These are phyloP conservation scores for Paraphaeosphaeria minitans DNA, from an alignment of 2,329 filamentous ascomycete species.

Conservation along the genomic window DNA sequence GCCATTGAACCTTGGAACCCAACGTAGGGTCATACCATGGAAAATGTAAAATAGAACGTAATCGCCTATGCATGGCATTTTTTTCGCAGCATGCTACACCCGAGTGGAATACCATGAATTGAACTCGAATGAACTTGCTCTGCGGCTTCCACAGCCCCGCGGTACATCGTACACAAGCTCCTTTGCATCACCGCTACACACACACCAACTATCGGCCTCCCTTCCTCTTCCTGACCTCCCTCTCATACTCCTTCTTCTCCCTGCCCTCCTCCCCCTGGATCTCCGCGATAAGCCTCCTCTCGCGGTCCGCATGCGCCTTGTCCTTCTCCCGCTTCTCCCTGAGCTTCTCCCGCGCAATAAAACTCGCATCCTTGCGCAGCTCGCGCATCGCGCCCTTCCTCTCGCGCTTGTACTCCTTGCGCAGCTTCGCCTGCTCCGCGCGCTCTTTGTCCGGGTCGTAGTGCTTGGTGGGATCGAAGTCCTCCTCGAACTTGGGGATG, in stretches of 20 bases:
- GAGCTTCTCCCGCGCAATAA: conserved; percentile 88
- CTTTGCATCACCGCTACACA: neutral
- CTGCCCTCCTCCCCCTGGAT: conserved; percentile 92
- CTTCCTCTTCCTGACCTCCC: conserved; percentile 78
- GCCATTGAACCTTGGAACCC: neutral
- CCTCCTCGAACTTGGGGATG: conserved; percentile 94
- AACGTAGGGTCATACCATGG: neutral
- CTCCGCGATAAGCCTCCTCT: conserved; percentile 86
- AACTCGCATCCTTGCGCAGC: conserved; percentile 91
- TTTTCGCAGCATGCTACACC: neutral
- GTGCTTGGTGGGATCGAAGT: conserved; percentile 92
- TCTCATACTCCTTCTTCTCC: conserved; percentile 86
- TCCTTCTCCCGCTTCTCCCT: conserved; percentile 92
- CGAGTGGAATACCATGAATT: too few species aligned
- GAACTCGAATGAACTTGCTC: too few species aligned
- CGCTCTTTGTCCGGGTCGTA: conserved; percentile 95
- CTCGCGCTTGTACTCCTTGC: conserved; percentile 92
- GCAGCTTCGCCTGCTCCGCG: conserved; percentile 80
- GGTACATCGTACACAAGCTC: neutral
- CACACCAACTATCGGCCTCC: conserved; percentile 6
- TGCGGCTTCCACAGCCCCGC: neutral
- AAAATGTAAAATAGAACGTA: conserved; percentile 8
- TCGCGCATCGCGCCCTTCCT: conserved; percentile 93
- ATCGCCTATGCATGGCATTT: neutral
- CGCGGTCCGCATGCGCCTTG: conserved; percentile 94